A percentile compares a stretch with the other conserved stretches of the same genome.
These are phyloP conservation scores for Akebia trifoliata DNA, from an alignment of 164 flowering plant genomes.

Conservation along the genomic window DNA sequence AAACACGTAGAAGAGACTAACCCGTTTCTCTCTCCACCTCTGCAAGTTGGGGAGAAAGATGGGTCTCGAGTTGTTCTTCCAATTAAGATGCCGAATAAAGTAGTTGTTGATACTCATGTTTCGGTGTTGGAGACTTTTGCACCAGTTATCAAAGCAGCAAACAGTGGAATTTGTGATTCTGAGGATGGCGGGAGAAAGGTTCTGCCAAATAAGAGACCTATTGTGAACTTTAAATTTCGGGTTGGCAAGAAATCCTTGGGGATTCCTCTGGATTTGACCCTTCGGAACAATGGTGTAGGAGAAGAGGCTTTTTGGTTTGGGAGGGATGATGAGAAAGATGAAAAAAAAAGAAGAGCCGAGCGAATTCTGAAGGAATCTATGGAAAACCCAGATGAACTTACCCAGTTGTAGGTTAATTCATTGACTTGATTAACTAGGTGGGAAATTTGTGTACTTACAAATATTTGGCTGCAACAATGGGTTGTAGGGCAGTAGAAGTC, in stretches of 20 bases:
- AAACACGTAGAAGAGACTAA: conserved; percentile 27
- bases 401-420: conserved; percentile 60
- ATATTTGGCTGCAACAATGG: conserved; percentile 19
- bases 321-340: conserved; percentile 75
- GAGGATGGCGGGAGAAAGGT: conserved; percentile 32
- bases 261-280: conserved; percentile 44
- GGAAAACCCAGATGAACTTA: conserved; percentile 75
- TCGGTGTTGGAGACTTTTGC: conserved; percentile 72
- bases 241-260: conserved; percentile 50
- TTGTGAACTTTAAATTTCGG: conserved; percentile 49
- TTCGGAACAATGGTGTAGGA: conserved; percentile 32
- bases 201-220: conserved; percentile 51
- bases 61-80: conserved; percentile 35
- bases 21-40: conserved; percentile 49
- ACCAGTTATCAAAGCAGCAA: conserved; percentile 70
- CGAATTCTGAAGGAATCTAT: conserved; percentile 70
- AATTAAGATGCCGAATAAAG: conserved; percentile 22
- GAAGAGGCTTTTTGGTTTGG: conserved; percentile 26
- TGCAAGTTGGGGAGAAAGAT: conserved; percentile 46
- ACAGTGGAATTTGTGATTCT: conserved; percentile 37
- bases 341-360: conserved; percentile 92
- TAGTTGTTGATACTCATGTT: conserved; percentile 22
- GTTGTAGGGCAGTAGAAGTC: conserved; percentile 8
- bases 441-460: conserved; percentile 15
- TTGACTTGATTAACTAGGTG: conserved; percentile 21